Evolutionary conservation across 2,329 filamentous ascomycete genomes (phyloP).

Genomic region (Zalaria obscura): DNA sequence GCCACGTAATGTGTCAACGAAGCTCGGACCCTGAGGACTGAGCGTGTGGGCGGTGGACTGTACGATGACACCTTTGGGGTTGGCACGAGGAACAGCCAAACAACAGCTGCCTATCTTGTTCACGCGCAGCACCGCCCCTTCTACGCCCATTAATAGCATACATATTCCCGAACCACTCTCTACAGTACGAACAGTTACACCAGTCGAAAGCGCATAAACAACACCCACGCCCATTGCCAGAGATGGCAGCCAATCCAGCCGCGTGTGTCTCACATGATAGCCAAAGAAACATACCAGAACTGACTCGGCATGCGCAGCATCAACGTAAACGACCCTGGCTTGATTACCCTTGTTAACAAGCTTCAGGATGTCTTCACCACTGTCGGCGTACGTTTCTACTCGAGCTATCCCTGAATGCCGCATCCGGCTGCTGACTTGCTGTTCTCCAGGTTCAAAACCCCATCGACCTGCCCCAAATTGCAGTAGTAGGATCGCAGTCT

Average conservation of each 20-base stretch:
- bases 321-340: constrained; percentile 56
- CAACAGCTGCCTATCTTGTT: too few relatives aligned
- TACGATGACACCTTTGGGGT: too few relatives aligned
- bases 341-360: constrained; percentile 87
- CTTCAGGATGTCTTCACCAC: constrained; percentile 98
- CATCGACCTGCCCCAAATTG: constrained; percentile 96
- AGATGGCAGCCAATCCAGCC: constrained; percentile 7
- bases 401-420: background rate
- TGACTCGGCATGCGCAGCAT: constrained; percentile 33
- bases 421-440: too few relatives aligned
- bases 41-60: too few relatives aligned
- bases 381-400: constrained; percentile 53
- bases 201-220: too few relatives aligned
- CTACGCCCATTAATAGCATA: too few relatives aligned
- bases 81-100: too few relatives aligned
- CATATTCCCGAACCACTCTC: too few relatives aligned
- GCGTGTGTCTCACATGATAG: constrained; percentile 4
- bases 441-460: constrained; percentile 74
- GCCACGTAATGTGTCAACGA: too few relatives aligned
- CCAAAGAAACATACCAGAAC: background rate
- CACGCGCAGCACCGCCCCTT: too few relatives aligned
- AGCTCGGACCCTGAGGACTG: too few relatives aligned
- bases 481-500: constrained; percentile 94
- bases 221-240: background rate
- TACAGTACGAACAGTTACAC: too few relatives aligned